These are phyloP conservation scores for Apiotrichum veenhuisii DNA, from an alignment of 1,284 basidiomycete species.

Conservation along the genomic window DNA sequence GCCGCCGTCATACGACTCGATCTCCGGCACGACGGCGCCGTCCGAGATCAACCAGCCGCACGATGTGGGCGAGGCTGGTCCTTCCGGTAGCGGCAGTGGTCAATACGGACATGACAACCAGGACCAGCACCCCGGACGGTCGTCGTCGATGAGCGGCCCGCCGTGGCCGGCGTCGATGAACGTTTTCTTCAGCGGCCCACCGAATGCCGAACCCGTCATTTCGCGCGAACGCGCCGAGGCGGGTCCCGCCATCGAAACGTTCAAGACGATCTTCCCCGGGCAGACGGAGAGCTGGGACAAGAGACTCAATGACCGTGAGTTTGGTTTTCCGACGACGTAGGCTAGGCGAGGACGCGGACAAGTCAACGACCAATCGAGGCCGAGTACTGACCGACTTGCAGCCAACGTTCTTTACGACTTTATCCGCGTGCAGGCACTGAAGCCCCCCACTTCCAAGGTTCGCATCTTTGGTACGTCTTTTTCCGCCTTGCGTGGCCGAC, in stretches of 20 bases:
- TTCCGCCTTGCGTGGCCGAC: background rate
- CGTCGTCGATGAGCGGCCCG: slow-evolving; percentile 2
- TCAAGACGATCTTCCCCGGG: slow-evolving; percentile 3
- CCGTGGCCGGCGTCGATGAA: slow-evolving; percentile 20
- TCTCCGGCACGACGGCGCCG: slow-evolving; percentile 3
- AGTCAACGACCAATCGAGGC: too few relatives aligned
- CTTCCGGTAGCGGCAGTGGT: too few relatives aligned
- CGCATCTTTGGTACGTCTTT: slow-evolving; percentile 20
- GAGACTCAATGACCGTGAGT: slow-evolving; percentile 30
- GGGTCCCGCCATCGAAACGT: slow-evolving; percentile 13
- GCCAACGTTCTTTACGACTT: slow-evolving; percentile 40
- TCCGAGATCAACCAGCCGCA: background rate
- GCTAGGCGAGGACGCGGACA: too few relatives aligned
- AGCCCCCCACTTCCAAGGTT: slow-evolving; percentile 25
- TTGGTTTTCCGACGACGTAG: too few relatives aligned
- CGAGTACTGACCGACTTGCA: background rate
- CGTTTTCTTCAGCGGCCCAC: slow-evolving; percentile 30
- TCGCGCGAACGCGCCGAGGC: slow-evolving; percentile 14
- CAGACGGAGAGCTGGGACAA: slow-evolving; percentile 25
- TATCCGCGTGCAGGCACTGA: slow-evolving; percentile 27
- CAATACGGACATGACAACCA: too few relatives aligned
- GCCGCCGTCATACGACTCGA: slow-evolving; percentile 35
- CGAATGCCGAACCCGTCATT: slow-evolving; percentile 31
- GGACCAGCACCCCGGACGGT: background rate
- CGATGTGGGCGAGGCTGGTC: background rate